Evolutionary conservation across 345 rosid species (phyloP), one percentile per base, ranked within the genome.

Genomic region (Schrenkiella parvula): DNA sequence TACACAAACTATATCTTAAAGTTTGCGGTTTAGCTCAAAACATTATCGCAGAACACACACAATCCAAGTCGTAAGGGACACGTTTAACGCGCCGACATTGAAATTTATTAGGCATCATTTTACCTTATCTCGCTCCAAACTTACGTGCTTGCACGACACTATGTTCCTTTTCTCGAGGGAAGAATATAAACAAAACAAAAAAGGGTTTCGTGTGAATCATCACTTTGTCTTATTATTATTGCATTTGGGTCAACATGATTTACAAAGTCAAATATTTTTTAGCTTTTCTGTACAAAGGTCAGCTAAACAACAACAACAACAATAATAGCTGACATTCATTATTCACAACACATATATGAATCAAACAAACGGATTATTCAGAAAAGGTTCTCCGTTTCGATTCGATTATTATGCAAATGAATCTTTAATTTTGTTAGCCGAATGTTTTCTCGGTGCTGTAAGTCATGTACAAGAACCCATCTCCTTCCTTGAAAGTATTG

Each of bases 381-480:
- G 64, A 63, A 38, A 32, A 32, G 54, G 31, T 37, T 61, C 41
- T 66, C 5, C 3, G 51, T 26, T 47, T 17, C 28, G 51, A 37
- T 47, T 17, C 28, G 39, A 48, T 38, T 11, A 38, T 18, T 12
- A 59, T 25, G 35, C 35, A 17, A 48, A 35, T 25, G 44, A 38
- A 44, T 64, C n/a, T 3, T 43, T 48, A n/a, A 3, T 4, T 37
- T 31, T 1, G 61, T 76, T 56, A 76, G 77, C 82, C 78, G 69
- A 88, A 91, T 38, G 97, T 87, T 67, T 91, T 87, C 84, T 91
- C 95, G 38, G 86, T 87, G 85, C 97, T 87, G 84, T 88, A 91
- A 63, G 88, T 82, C 97, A 91, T 82, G 69, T 88, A 91, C 67
- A 76, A 8, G 72, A 87, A 90, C 8, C 95, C 97, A 54, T 90